phyloP scores from a whole-genome alignment of 768 basidiomycete species.

The Lactarius quietus region DNA sequence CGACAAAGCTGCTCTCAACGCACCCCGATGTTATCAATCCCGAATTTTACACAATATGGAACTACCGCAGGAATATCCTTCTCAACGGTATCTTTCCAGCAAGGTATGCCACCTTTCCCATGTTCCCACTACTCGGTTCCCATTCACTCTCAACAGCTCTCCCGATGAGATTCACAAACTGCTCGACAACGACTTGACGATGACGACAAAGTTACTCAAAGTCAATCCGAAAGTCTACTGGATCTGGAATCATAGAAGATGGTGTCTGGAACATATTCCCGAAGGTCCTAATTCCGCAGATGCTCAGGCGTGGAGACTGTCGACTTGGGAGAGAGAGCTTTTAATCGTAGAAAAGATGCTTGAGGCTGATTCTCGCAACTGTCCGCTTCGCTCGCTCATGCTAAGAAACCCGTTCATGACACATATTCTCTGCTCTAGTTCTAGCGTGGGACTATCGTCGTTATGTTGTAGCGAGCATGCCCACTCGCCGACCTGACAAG shows the following conservation, averaged over 20 bases:
- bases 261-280: slow-evolving; percentile 90
- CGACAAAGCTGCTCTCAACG: slow-evolving; percentile 67
- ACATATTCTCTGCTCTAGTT: slow-evolving; percentile 46
- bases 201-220: slow-evolving; percentile 80
- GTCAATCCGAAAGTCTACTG: slow-evolving; percentile 93
- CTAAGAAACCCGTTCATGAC: background rate
- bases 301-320: slow-evolving; percentile 64
- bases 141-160: slow-evolving; percentile 42
- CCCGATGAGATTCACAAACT: slow-evolving; percentile 57
- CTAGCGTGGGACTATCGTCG: slow-evolving; percentile 94
- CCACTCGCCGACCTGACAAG: slow-evolving; percentile 48
- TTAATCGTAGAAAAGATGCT: slow-evolving; percentile 90
- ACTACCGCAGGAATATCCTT: slow-evolving; percentile 82
- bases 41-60: slow-evolving; percentile 97
- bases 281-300: slow-evolving; percentile 57
- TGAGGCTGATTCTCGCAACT: slow-evolving; percentile 87
- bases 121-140: background rate
- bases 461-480: slow-evolving; percentile 73
- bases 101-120: slow-evolving; percentile 42
- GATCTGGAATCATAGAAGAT: slow-evolving; percentile 97
- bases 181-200: slow-evolving; percentile 67
- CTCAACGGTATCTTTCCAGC: slow-evolving; percentile 63
- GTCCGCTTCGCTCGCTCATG: slow-evolving; percentile 45
- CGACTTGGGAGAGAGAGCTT: slow-evolving; percentile 83
- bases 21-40: slow-evolving; percentile 52